phyloP scores from a whole-genome alignment of 345 rosid species.

The Chamaenerion angustifolium region DNA sequence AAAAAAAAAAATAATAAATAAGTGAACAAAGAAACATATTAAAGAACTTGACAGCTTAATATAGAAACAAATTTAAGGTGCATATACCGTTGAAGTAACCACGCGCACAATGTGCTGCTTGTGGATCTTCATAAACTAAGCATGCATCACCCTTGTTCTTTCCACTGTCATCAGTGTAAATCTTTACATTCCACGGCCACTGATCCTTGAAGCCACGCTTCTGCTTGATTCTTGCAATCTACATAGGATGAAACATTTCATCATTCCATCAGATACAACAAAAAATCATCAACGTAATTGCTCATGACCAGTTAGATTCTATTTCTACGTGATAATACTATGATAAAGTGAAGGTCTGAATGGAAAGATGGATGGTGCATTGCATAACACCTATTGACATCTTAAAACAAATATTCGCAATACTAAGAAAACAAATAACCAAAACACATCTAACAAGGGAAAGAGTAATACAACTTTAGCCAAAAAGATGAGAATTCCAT shows the following conservation, averaged over 20 bases:
- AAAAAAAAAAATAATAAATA: conserved; percentile 1
- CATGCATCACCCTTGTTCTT: conserved; percentile 85
- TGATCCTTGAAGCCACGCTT: conserved; percentile 96
- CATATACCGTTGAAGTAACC: conserved; percentile 63
- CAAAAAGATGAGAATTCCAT: too few species aligned
- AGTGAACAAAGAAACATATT: neutral
- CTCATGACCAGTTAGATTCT: neutral
- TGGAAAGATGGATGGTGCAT: too few species aligned
- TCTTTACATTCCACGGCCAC: conserved; percentile 93
- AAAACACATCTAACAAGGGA: too few species aligned
- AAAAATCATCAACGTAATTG: too few species aligned
- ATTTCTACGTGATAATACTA: neutral
- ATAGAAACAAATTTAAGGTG: neutral
- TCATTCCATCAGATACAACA: neutral
- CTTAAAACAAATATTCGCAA: too few species aligned
- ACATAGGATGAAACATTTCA: conserved; percentile 4
- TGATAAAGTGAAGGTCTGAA: neutral
- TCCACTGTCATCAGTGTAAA: conserved; percentile 89
- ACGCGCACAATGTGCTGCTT: conserved; percentile 91
- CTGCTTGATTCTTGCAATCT: conserved; percentile 97
- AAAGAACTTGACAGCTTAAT: conserved; percentile 3
- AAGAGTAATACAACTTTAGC: too few species aligned
- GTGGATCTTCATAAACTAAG: conserved; percentile 91
- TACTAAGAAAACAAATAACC: too few species aligned
- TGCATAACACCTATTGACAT: too few species aligned